Percentiles rank a stretch among this genome's conserved stretches.
Evolutionary conservation across 2,329 filamentous ascomycete genomes (phyloP).

Genomic region (Akanthomyces lecanii): DNA sequence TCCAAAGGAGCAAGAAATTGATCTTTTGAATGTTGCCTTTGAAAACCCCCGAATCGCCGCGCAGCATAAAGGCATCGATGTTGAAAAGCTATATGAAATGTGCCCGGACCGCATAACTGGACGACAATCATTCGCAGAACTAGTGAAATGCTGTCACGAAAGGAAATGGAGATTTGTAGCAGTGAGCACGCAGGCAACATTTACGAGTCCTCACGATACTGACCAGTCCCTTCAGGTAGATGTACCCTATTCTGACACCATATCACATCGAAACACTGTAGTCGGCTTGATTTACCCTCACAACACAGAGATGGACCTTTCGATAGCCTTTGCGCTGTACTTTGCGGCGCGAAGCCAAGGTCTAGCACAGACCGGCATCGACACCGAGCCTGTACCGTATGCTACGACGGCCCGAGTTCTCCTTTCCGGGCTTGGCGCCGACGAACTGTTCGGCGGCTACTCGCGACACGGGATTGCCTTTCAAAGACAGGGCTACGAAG

Average conservation of each 20-base stretch:
- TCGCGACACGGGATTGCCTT: constrained; percentile 78
- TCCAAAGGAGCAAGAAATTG: constrained; percentile 64
- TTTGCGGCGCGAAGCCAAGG: constrained; percentile 80
- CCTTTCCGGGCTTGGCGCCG: constrained; percentile 87
- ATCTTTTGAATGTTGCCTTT: constrained; percentile 93
- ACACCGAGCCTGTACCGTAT: constrained; percentile 42
- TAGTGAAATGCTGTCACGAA: constrained; percentile 62
- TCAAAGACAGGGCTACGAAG: constrained; percentile 60
- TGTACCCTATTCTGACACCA: constrained; percentile 72
- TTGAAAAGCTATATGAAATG: constrained; percentile 60
- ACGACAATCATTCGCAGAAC: constrained; percentile 71
- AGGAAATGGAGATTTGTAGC: constrained; percentile 80
- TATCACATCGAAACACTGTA: constrained; percentile 64
- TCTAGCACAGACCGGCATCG: constrained; percentile 31
- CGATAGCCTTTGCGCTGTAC: constrained; percentile 89
- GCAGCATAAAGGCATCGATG: constrained; percentile 37
- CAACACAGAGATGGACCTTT: constrained; percentile 98
- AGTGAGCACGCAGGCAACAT: constrained; percentile 35
- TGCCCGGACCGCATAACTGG: constrained; percentile 92
- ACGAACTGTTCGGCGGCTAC: constrained; percentile 95
- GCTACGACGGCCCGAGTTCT: constrained; percentile 74
- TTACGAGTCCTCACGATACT: constrained; percentile 14
- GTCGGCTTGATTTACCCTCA: constrained; percentile 82
- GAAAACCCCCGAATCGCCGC: constrained; percentile 78
- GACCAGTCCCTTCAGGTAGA: constrained; percentile 53